phyloP scores from a whole-genome alignment of 2,329 filamentous ascomycete genomes.

The Rhexocercosporidium sp. region DNA sequence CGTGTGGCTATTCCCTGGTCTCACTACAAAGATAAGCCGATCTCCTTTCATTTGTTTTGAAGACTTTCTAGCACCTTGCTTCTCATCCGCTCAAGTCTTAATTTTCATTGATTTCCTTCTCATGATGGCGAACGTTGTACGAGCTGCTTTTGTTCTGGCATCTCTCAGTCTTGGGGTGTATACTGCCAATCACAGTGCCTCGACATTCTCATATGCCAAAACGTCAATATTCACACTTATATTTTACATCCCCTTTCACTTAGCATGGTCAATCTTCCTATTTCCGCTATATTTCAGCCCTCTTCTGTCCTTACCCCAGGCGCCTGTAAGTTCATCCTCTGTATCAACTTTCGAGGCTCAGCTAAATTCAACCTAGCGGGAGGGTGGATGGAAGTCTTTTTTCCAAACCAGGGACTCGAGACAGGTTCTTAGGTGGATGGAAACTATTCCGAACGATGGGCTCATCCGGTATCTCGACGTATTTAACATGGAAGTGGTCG shows the following conservation, averaged over 20 bases:
- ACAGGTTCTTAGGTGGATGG: slow-evolving; percentile 23
- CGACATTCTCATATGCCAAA: slow-evolving; percentile 16
- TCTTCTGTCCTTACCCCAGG: slow-evolving; percentile 19
- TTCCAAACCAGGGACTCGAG: slow-evolving; percentile 12
- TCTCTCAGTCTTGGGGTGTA: neutral
- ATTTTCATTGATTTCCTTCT: neutral
- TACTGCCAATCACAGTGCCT: neutral
- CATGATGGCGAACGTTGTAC: neutral
- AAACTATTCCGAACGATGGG: slow-evolving; percentile 25
- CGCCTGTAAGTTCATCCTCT: slow-evolving; percentile 20
- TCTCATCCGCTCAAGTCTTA: neutral
- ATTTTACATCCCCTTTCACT: slow-evolving; percentile 16
- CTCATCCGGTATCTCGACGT: slow-evolving; percentile 28
- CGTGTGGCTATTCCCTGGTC: neutral
- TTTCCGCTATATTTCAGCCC: slow-evolving; percentile 29
- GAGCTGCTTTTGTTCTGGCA: neutral
- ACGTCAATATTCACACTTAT: slow-evolving; percentile 1
- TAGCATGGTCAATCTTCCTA: slow-evolving; percentile 24
- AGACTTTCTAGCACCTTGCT: neutral
- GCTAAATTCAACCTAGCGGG: neutral
- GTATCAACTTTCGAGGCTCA: neutral
- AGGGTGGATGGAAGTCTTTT: slow-evolving; percentile 16
- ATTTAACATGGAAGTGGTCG: slow-evolving; percentile 25
- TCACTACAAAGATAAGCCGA: neutral
- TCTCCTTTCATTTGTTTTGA: neutral